phyloP scores from a whole-genome alignment of 179 eudicot species.

The Corrigiola litoralis region DNA sequence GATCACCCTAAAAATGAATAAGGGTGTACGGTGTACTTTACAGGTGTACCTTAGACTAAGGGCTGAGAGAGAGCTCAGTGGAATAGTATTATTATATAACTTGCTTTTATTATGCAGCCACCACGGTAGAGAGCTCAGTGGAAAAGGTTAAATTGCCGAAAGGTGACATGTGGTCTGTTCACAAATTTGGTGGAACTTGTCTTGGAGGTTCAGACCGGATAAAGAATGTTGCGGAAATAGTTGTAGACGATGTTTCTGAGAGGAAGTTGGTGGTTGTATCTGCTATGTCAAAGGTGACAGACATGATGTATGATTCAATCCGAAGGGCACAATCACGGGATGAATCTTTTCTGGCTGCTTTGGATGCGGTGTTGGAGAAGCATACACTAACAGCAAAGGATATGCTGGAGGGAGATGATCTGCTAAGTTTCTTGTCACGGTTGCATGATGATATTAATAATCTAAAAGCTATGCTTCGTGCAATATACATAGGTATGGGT shows the following conservation, averaged over 20 bases:
- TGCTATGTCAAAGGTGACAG: constrained; percentile 99
- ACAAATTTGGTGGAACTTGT: constrained; percentile 99
- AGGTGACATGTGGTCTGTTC: constrained; percentile 91
- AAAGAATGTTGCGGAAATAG: constrained; percentile 75
- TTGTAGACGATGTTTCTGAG: constrained; percentile 63
- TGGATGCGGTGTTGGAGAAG: constrained; percentile 84
- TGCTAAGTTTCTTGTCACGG: constrained; percentile 57
- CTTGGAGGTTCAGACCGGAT: constrained; percentile 86
- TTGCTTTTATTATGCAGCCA: constrained; percentile 17
- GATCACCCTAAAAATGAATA: too few species aligned
- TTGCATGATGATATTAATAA: constrained; percentile 81
- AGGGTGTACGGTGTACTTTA: too few species aligned
- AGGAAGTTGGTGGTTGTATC: constrained; percentile 94
- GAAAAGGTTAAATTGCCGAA: constrained; percentile 44
- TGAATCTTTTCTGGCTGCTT: constrained; percentile 61
- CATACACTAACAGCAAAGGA: constrained; percentile 76
- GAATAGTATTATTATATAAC: too few species aligned
- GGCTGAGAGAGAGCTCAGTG: too few species aligned
- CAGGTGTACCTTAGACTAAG: too few species aligned
- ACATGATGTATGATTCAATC: constrained; percentile 91
- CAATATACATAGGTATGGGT: constrained; percentile 74
- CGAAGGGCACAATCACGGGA: constrained; percentile 79
- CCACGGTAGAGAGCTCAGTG: constrained; percentile 24
- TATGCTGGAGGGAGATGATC: constrained; percentile 73
- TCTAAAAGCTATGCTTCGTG: constrained; percentile 96